Base-by-base conservation (phyloP, 441 rosid genomes). In the Jatropha podagrica region DNA sequence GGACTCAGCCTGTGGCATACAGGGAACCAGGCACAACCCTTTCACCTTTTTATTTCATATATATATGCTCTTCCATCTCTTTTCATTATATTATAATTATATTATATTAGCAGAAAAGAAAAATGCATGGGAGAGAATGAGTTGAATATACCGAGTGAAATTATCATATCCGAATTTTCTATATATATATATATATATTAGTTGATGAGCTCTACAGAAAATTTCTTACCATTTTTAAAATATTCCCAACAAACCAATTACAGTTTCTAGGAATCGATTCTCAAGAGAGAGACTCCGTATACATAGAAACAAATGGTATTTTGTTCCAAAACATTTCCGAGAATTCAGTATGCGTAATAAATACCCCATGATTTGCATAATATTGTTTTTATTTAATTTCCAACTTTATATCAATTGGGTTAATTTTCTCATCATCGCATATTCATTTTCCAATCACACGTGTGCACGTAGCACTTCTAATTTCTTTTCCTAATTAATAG, bases 21-120 rank as follows among this genome's bases (percentile, higher is more conserved):
- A 89, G 86, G 91, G 89, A 89, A 87, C 92, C 91, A 89, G 91
- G 91, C 91, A 89, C 72, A 80, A 78, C 80, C 74, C 55, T 54
- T 44, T 67, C 44, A 78, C 80, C 77, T 68, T 68, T 68, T n/a
- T 2, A n/a, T n/a, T 5, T 44, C 18, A 7, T 56, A 18, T 2
- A 9, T n/a, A n/a, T 56, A 7, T 58, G 3, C 12, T 58, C 10
- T n/a, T 46, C 5, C 26, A 3, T 0, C 5, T 18, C 0, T 51
- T 3, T 7, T 23, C 13, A 3, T 7, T 2, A 60, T 61, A 61
- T 11, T 26, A 13, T 12, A 27, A 3, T 7, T 2, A 60, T 61
- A 61, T 11, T 26, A 13, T 12, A 27, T 26, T 14, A 52, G 56
- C 4, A 40, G 58, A 27, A 17, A 48, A 32, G 32, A 32, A 7